These are phyloP conservation scores for Suillus occidentalis DNA, from an alignment of 768 basidiomycete genomes.

Conservation along the genomic window DNA sequence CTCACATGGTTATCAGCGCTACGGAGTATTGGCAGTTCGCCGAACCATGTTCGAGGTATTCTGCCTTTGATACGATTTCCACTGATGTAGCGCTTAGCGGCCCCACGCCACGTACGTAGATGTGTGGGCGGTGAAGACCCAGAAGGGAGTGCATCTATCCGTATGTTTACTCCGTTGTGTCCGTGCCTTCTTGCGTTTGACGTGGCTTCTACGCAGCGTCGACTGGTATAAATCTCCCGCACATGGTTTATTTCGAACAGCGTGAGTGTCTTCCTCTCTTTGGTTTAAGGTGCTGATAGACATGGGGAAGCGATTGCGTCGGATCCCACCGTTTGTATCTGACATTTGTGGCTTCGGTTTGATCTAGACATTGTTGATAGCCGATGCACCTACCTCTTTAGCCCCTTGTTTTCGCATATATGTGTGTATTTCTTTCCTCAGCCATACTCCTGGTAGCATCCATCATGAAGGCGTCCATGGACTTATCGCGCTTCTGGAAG, in stretches of 20 bases:
- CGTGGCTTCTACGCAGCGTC: slow-evolving; percentile 33
- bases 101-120: slow-evolving; percentile 38
- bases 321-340: slow-evolving; percentile 34
- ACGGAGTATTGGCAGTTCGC: slow-evolving; percentile 49
- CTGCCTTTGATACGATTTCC: not conserved
- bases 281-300: slow-evolving; percentile 11
- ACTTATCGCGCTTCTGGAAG: not conserved
- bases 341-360: not conserved
- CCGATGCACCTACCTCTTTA: not conserved
- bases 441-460: not conserved
- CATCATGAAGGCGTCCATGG: not conserved
- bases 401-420: not conserved
- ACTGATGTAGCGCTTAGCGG: slow-evolving; percentile 16
- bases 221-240: slow-evolving; percentile 47
- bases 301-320: slow-evolving; percentile 28
- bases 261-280: slow-evolving; percentile 27
- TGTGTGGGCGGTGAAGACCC: slow-evolving; percentile 48
- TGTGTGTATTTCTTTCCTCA: not conserved
- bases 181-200: not conserved
- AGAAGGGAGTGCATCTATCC: slow-evolving; percentile 46
- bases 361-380: not conserved
- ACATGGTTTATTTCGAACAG: slow-evolving; percentile 46
- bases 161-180: slow-evolving; percentile 29
- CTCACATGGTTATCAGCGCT: slow-evolving; percentile 22
- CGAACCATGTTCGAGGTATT: slow-evolving; percentile 36